Percentiles rank a stretch among this genome's conserved stretches.
Conservation (phyloP, 164 flowering plant species). For the Euptelea pleiosperma region DNA sequence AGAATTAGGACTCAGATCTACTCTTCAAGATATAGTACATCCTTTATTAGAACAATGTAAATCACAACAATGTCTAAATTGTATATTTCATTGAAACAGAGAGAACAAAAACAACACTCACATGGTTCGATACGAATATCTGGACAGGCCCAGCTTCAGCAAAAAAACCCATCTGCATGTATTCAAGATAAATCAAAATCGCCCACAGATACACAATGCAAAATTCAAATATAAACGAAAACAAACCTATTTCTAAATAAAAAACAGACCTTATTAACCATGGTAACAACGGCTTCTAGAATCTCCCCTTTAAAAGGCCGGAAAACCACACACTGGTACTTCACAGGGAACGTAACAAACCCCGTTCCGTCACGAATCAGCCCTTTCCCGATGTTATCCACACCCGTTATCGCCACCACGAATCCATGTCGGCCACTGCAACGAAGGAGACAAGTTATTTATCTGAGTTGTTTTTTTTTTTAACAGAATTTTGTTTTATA, state of each 20-base stretch:
- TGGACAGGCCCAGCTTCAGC: slow-evolving; percentile 99
- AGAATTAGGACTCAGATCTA: no score
- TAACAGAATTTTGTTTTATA: not conserved
- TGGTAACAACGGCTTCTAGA: slow-evolving; percentile 89
- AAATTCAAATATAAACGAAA: not conserved
- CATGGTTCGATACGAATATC: slow-evolving; percentile 92
- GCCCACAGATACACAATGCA: not conserved
- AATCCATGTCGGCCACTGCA: slow-evolving; percentile 90
- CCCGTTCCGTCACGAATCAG: slow-evolving; percentile 89
- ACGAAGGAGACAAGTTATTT: not conserved
- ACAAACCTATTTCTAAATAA: not conserved
- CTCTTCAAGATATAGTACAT: not conserved
- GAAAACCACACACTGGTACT: slow-evolving; percentile 89
- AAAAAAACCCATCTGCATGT: slow-evolving; percentile 86
- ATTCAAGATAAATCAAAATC: not conserved
- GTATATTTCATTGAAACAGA: not conserved
- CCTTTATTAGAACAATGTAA: not conserved
- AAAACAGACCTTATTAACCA: slow-evolving; percentile 83
- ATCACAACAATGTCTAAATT: not conserved
- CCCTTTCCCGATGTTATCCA: slow-evolving; percentile 86
- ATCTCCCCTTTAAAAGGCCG: slow-evolving; percentile 96
- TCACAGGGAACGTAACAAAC: slow-evolving; percentile 86
- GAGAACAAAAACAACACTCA: slow-evolving; percentile 38
- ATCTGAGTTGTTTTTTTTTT: no score
- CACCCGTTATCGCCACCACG: slow-evolving; percentile 89